These are phyloP conservation scores for Irpex sp. DNA, from an alignment of 1,284 basidiomycete species.

Conservation along the genomic window DNA sequence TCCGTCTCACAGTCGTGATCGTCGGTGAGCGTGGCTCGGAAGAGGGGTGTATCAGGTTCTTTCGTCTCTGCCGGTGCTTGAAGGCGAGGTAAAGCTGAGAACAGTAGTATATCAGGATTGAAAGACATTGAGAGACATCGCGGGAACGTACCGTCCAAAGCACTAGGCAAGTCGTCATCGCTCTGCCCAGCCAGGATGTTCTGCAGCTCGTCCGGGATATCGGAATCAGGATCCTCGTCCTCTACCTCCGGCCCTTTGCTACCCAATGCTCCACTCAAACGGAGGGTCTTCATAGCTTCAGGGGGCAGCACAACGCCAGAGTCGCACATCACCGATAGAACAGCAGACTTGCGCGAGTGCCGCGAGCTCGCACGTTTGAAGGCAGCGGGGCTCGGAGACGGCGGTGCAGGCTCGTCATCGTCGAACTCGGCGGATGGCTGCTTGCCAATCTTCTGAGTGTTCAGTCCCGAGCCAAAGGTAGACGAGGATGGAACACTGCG, in stretches of 20 bases:
- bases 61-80: background rate
- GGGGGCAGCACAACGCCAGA: conserved; percentile 39
- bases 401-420: conserved; percentile 23
- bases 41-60: conserved; percentile 32
- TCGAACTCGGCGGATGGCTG: conserved; percentile 13
- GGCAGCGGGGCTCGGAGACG: conserved; percentile 35
- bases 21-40: conserved; percentile 42
- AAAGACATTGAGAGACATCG: conserved; percentile 24
- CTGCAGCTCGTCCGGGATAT: conserved; percentile 73
- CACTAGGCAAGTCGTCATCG: conserved; percentile 31
- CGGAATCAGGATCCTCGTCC: conserved; percentile 62
- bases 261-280: conserved; percentile 63
- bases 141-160: conserved; percentile 41
- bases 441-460: conserved; percentile 30
- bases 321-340: conserved; percentile 27
- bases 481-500: conserved; percentile 20
- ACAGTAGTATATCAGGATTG: conserved; percentile 39
- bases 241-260: conserved; percentile 45
- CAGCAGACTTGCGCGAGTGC: conserved; percentile 35
- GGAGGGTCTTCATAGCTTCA: conserved; percentile 50
- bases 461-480: conserved; percentile 45
- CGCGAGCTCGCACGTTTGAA: conserved; percentile 33
- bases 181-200: conserved; percentile 52
- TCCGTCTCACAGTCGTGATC: conserved; percentile 32
- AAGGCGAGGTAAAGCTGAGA: conserved; percentile 4